Conservation (phyloP, 164 flowering plant genomes). For the Saururus chinensis region DNA sequence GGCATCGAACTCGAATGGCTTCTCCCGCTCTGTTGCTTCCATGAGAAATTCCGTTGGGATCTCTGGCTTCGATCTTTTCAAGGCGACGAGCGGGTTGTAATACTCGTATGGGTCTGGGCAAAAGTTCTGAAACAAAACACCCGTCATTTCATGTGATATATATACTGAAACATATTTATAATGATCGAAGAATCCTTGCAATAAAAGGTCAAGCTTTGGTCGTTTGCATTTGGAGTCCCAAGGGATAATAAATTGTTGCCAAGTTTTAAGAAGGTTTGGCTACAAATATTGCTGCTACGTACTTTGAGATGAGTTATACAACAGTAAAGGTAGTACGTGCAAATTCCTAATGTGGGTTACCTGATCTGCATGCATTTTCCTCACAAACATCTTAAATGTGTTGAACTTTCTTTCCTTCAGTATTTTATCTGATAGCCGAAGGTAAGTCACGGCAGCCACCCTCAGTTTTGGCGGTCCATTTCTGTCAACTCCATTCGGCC, state of each 20-base stretch:
- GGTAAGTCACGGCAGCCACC: conserved; percentile 67
- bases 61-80: conserved; percentile 47
- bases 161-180: not conserved
- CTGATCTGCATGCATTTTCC: conserved; percentile 80
- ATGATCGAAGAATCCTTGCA: too few relatives aligned
- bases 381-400: conserved; percentile 53
- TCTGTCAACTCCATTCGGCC: conserved; percentile 72
- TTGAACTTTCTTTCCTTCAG: conserved; percentile 33
- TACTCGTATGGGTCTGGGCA: conserved; percentile 38
- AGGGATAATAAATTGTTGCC: too few relatives aligned
- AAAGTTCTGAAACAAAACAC: conserved; percentile 30
- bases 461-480: conserved; percentile 38
- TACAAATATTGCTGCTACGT: not conserved
- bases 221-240: too few relatives aligned
- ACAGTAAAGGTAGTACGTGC: too few relatives aligned
- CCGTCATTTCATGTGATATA: not conserved
- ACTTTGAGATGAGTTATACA: not conserved
- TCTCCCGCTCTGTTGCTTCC: conserved; percentile 49
- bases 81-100: conserved; percentile 23
- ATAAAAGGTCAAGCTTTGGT: too few relatives aligned
- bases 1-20: conserved; percentile 49
- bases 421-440: conserved; percentile 49
- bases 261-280: too few relatives aligned
- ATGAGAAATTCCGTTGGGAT: conserved; percentile 44
- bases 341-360: conserved; percentile 30